These are phyloP conservation scores for Spencermartinsiella ligniputridi DNA, from an alignment of 1,139 yeast species.

Conservation along the genomic window DNA sequence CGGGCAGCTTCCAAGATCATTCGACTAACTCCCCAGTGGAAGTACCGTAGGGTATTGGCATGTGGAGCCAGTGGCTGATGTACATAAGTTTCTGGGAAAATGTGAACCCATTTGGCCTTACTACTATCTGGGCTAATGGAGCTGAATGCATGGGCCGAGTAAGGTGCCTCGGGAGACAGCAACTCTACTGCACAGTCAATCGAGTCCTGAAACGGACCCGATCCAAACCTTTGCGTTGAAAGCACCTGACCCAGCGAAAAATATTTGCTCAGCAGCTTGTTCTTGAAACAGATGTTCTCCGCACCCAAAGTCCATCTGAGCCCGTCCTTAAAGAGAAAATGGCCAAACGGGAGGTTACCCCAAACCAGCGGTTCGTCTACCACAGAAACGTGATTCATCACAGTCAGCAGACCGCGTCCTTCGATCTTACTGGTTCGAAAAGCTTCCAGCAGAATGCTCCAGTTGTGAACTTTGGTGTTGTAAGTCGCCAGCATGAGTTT, in stretches of 20 bases:
- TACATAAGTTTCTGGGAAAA: slow-evolving; percentile 94
- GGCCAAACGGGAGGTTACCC: slow-evolving; percentile 70
- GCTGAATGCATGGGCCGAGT: slow-evolving; percentile 2
- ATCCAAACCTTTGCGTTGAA: slow-evolving; percentile 82
- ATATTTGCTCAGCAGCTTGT: slow-evolving; percentile 37
- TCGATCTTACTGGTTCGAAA: slow-evolving; percentile 57
- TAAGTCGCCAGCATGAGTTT: slow-evolving; percentile 63
- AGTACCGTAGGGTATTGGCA: slow-evolving; percentile 82
- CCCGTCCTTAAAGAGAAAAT: slow-evolving; percentile 57
- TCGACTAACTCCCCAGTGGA: slow-evolving; percentile 93
- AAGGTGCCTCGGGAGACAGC: slow-evolving; percentile 40
- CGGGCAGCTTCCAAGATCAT: slow-evolving; percentile 74
- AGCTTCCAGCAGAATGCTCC: slow-evolving; percentile 62
- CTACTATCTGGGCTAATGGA: slow-evolving; percentile 18
- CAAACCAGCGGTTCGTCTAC: slow-evolving; percentile 91
- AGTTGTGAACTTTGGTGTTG: slow-evolving; percentile 55
- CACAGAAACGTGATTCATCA: slow-evolving; percentile 96
- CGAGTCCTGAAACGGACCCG: slow-evolving; percentile 88
- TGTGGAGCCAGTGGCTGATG: slow-evolving; percentile 78
- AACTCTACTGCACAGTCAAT: slow-evolving; percentile 84
- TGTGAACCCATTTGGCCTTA: slow-evolving; percentile 85
- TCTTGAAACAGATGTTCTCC: slow-evolving; percentile 76
- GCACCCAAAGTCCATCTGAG: slow-evolving; percentile 96
- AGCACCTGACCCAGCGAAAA: slow-evolving; percentile 86
- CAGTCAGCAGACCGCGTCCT: slow-evolving; percentile 70